phyloP scores from a whole-genome alignment of 306 rosid genomes.

The Glycine soja region DNA sequence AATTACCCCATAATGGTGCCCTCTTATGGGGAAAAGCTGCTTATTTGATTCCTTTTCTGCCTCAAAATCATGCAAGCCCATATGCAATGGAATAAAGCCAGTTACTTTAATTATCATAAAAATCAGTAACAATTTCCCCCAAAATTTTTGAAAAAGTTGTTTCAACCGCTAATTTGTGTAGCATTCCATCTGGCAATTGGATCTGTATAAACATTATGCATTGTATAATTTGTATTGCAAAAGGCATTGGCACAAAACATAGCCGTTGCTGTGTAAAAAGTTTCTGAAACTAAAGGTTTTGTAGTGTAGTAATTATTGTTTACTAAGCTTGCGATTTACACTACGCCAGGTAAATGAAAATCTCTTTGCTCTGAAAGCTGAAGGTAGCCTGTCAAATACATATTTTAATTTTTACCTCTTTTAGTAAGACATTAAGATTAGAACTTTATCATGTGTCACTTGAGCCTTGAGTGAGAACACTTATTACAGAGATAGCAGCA shows the following conservation, averaged over 20 bases:
- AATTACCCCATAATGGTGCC: conserved; percentile 81
- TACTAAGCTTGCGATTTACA: conserved; percentile 36
- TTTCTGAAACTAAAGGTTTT: background rate
- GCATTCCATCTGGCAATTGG: background rate
- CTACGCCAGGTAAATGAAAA: conserved; percentile 37
- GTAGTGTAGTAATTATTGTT: background rate
- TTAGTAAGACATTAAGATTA: conserved; percentile 38
- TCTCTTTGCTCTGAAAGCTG: conserved; percentile 28
- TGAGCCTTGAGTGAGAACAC: conserved; percentile 14
- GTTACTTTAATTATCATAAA: conserved; percentile 41
- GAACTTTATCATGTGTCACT: conserved; percentile 39
- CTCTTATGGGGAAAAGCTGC: conserved; percentile 67
- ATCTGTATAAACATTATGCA: background rate
- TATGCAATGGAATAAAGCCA: conserved; percentile 65
- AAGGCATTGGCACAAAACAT: conserved; percentile 29
- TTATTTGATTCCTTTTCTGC: conserved; percentile 72
- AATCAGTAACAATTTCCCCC: conserved; percentile 24
- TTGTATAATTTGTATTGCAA: conserved; percentile 19
- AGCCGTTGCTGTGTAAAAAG: conserved; percentile 37
- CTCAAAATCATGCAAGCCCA: conserved; percentile 81
- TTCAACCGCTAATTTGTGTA: conserved; percentile 20
- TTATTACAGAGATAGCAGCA: background rate
- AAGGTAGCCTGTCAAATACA: background rate
- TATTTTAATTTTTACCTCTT: conserved; percentile 45
- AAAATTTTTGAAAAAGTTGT: conserved; percentile 13